These are phyloP conservation scores for Nakazawaea anatomiae DNA, from an alignment of 805 yeast genomes.

Conservation along the genomic window DNA sequence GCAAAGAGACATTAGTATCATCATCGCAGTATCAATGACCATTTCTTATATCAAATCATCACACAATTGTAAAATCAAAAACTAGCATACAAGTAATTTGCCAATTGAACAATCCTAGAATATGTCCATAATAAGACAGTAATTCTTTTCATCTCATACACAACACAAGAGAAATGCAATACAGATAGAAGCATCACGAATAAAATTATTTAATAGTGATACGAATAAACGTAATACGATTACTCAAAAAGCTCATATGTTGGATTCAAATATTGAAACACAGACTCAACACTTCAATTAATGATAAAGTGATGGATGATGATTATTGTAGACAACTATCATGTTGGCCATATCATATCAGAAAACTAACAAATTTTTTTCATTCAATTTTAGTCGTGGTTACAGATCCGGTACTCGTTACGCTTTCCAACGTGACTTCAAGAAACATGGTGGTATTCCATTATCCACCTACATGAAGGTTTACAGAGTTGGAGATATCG, in stretches of 20 bases:
- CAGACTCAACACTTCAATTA: too few relatives aligned
- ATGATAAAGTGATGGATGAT: too few relatives aligned
- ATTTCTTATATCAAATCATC: background rate
- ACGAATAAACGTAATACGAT: background rate
- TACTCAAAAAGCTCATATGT: too few relatives aligned
- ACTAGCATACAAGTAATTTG: background rate
- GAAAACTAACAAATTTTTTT: constrained; percentile 10
- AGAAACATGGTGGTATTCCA: constrained; percentile 91
- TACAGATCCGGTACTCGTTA: constrained; percentile 99
- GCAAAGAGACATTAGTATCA: background rate
- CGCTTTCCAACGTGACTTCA: constrained; percentile 99
- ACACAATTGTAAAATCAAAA: background rate
- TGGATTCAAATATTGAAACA: too few relatives aligned
- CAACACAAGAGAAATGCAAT: too few relatives aligned
- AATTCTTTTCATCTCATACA: too few relatives aligned
- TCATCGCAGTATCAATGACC: background rate
- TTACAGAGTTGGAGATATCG: constrained; percentile 99
- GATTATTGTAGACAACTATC: too few relatives aligned
- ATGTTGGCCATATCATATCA: too few relatives aligned
- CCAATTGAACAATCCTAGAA: too few relatives aligned
- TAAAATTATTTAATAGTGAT: background rate
- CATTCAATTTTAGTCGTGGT: constrained; percentile 65
- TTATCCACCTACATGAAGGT: constrained; percentile 95
- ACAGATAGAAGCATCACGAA: too few relatives aligned
- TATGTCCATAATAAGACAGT: too few relatives aligned